phyloP scores from a whole-genome alignment of 2,329 filamentous ascomycete genomes.

The Pseudocercospora eumusae region DNA sequence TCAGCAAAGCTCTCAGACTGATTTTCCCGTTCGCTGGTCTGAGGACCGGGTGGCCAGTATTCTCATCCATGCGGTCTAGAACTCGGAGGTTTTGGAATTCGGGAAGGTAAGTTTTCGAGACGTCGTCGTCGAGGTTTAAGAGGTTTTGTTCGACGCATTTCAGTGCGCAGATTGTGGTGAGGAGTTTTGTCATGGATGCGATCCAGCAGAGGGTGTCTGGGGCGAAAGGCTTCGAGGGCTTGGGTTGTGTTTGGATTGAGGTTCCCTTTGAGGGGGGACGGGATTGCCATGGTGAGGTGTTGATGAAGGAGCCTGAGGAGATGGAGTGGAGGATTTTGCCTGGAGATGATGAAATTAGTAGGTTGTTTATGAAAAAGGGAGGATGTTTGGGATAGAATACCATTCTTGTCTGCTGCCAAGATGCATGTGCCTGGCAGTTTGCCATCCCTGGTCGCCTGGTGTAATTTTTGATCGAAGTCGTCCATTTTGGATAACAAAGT shows the following conservation, averaged over 20 bases:
- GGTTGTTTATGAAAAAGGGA: not conserved
- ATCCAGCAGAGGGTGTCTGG: constrained; percentile 23
- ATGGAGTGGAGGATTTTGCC: constrained; percentile 12
- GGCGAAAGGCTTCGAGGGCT: not conserved
- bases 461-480: not conserved
- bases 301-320: constrained; percentile 11
- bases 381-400: not conserved
- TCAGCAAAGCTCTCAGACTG: constrained; percentile 50
- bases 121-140: constrained; percentile 49
- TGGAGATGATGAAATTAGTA: not conserved
- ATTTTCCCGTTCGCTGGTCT: constrained; percentile 44
- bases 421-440: constrained; percentile 5
- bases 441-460: not conserved
- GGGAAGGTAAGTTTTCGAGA: constrained; percentile 47
- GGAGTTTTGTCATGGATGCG: constrained; percentile 46
- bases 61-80: constrained; percentile 48
- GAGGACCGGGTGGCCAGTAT: constrained; percentile 36
- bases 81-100: constrained; percentile 53
- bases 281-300: constrained; percentile 11
- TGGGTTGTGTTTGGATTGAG: not conserved
- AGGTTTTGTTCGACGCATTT: constrained; percentile 57
- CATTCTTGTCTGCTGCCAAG: constrained; percentile 16
- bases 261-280: constrained; percentile 6
- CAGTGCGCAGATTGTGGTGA: constrained; percentile 55
- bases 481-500: not conserved